These are phyloP conservation scores for Exserohilum rostratum DNA, from an alignment of 2,329 filamentous ascomycete genomes.

Conservation along the genomic window DNA sequence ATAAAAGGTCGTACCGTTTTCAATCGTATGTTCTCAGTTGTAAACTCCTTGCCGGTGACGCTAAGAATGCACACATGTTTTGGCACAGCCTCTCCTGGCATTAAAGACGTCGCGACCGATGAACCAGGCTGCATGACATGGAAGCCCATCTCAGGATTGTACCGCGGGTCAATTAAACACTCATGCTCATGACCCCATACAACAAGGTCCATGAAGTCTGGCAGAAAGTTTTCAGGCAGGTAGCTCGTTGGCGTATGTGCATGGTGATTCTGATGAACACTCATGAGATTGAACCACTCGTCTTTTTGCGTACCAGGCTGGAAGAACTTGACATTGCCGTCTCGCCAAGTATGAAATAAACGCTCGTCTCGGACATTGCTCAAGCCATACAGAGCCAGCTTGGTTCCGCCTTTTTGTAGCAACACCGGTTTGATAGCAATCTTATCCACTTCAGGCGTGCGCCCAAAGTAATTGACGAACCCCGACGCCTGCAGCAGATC, in stretches of 20 bases:
- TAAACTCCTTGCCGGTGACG: slow-evolving; percentile 82
- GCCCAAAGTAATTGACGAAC: slow-evolving; percentile 93
- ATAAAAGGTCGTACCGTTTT: slow-evolving; percentile 92
- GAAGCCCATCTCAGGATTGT: slow-evolving; percentile 88
- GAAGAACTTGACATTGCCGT: slow-evolving; percentile 93
- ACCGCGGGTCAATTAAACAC: slow-evolving; percentile 82
- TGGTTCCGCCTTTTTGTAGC: slow-evolving; percentile 90
- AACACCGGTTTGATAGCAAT: slow-evolving; percentile 91
- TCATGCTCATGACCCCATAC: slow-evolving; percentile 99
- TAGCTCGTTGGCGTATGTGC: slow-evolving; percentile 93
- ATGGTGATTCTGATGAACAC: slow-evolving; percentile 95
- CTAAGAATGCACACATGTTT: slow-evolving; percentile 90
- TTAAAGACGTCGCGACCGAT: slow-evolving; percentile 90
- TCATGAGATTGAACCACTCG: slow-evolving; percentile 96
- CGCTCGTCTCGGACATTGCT: slow-evolving; percentile 97
- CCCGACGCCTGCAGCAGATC: slow-evolving; percentile 91
- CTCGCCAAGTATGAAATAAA: slow-evolving; percentile 89
- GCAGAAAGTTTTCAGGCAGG: slow-evolving; percentile 89
- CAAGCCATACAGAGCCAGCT: slow-evolving; percentile 89
- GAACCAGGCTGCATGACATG: slow-evolving; percentile 98
- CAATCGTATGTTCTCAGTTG: slow-evolving; percentile 78
- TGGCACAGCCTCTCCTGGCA: slow-evolving; percentile 84
- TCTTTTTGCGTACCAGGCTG: slow-evolving; percentile 77
- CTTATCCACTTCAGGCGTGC: slow-evolving; percentile 89
- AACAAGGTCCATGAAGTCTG: slow-evolving; percentile 87